These are phyloP conservation scores for Crassisporium funariophilum DNA, from an alignment of 768 basidiomycete species.

Conservation along the genomic window DNA sequence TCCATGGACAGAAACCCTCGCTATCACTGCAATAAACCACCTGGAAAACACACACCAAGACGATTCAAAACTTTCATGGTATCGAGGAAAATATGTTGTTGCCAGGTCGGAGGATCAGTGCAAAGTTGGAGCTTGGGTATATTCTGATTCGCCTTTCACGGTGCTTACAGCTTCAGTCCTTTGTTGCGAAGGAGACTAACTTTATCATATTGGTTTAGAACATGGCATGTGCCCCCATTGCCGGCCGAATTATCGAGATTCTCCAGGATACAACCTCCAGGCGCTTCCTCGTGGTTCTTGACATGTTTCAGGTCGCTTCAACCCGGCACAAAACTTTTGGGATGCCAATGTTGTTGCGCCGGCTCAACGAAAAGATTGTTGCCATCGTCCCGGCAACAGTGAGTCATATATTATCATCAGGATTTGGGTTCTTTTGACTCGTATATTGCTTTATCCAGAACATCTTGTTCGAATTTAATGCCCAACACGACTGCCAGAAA, in stretches of 20 bases:
- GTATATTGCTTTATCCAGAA: background rate
- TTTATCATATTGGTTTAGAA: background rate
- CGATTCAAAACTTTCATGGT: background rate
- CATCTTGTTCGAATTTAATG: constrained; percentile 19
- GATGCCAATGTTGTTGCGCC: constrained; percentile 1
- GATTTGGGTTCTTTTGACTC: background rate
- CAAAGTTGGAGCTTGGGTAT: background rate
- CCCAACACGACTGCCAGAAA: constrained; percentile 22
- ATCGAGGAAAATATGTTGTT: background rate
- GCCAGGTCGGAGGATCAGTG: too few species aligned
- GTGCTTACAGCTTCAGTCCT: background rate
- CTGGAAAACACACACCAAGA: background rate
- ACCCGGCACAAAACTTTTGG: background rate
- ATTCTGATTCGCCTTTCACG: background rate
- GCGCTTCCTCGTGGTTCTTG: constrained; percentile 2
- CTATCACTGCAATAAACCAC: background rate
- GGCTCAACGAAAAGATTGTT: background rate
- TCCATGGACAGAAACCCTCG: background rate
- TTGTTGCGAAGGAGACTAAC: background rate
- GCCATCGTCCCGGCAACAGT: constrained; percentile 1
- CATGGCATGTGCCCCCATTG: background rate
- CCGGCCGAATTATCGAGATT: too few species aligned
- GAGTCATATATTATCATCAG: background rate
- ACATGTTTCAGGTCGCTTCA: constrained; percentile 1
- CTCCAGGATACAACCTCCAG: background rate